Conservation (phyloP, 371 early-diverging fungal species). For the Basidiobolus heterosporus region DNA sequence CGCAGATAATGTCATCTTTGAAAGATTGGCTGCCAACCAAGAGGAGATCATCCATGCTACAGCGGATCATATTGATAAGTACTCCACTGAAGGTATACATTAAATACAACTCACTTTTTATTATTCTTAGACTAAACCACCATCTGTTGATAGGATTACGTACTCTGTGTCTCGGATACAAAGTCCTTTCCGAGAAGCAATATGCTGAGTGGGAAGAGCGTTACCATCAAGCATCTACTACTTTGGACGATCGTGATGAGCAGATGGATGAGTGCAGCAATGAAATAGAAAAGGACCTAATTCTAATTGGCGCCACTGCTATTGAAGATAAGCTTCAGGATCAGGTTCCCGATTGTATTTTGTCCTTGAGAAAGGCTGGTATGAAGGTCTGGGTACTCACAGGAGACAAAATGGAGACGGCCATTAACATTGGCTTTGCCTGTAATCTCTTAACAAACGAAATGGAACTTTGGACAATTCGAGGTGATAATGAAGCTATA, state of each 20-base stretch:
- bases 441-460: conserved; percentile 57
- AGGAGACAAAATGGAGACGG: conserved; percentile 98
- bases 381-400: conserved; percentile 98
- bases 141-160: conserved; percentile 45
- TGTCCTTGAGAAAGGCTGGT: conserved; percentile 67
- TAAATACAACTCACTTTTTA: neutral
- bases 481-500: conserved; percentile 22
- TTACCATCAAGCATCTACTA: conserved; percentile 50
- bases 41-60: conserved; percentile 29
- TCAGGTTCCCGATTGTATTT: conserved; percentile 84
- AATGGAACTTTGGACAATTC: conserved; percentile 56
- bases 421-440: conserved; percentile 93
- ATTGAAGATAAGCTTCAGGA: conserved; percentile 98
- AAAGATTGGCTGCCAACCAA: conserved; percentile 35
- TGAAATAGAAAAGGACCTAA: conserved; percentile 60
- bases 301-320: conserved; percentile 84
- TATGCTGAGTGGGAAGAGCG: conserved; percentile 50
- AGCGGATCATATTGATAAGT: conserved; percentile 43
- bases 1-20: conserved; percentile 85
- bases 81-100: conserved; percentile 40
- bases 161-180: conserved; percentile 74
- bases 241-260: conserved; percentile 55
- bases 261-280: conserved; percentile 53
- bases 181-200: conserved; percentile 35
- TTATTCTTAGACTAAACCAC: neutral